These are phyloP conservation scores for Gynandropsis gynandra DNA, from an alignment of 345 rosid genomes.

Conservation along the genomic window DNA sequence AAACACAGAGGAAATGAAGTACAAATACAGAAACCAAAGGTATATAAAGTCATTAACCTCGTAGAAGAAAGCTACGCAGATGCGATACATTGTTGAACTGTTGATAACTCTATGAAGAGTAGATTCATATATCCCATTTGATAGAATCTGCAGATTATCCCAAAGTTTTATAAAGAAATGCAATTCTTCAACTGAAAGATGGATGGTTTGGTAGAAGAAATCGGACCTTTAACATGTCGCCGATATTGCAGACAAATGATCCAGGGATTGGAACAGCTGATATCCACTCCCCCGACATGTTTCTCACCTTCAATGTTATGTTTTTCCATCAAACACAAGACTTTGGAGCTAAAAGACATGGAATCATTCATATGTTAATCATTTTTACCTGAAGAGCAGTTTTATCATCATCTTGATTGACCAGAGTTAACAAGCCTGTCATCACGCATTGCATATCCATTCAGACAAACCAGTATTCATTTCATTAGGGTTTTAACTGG, in stretches of 20 bases:
- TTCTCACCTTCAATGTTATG: slow-evolving; percentile 53
- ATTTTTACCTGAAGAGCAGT: slow-evolving; percentile 68
- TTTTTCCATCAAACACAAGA: background rate
- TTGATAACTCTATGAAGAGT: slow-evolving; percentile 73
- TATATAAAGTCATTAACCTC: slow-evolving; percentile 44
- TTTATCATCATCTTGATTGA: slow-evolving; percentile 77
- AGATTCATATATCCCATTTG: slow-evolving; percentile 79
- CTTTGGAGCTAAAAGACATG: background rate
- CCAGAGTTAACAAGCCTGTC: slow-evolving; percentile 64
- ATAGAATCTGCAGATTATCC: slow-evolving; percentile 49
- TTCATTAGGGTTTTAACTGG: background rate
- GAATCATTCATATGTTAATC: background rate
- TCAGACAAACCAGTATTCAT: background rate
- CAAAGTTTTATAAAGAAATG: slow-evolving; percentile 1
- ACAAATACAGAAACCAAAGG: background rate
- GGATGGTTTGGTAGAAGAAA: background rate
- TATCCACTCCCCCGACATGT: slow-evolving; percentile 75
- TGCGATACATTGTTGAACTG: slow-evolving; percentile 45
- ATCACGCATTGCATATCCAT: background rate
- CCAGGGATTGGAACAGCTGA: slow-evolving; percentile 79
- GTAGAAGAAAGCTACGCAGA: slow-evolving; percentile 62
- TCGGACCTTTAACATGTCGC: slow-evolving; percentile 86
- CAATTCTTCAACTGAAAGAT: slow-evolving; percentile 5
- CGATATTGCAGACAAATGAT: slow-evolving; percentile 83
- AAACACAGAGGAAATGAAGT: background rate